Conservation (phyloP, 1,284 basidiomycete species). For the Melanopsichium pennsylvanicum region DNA sequence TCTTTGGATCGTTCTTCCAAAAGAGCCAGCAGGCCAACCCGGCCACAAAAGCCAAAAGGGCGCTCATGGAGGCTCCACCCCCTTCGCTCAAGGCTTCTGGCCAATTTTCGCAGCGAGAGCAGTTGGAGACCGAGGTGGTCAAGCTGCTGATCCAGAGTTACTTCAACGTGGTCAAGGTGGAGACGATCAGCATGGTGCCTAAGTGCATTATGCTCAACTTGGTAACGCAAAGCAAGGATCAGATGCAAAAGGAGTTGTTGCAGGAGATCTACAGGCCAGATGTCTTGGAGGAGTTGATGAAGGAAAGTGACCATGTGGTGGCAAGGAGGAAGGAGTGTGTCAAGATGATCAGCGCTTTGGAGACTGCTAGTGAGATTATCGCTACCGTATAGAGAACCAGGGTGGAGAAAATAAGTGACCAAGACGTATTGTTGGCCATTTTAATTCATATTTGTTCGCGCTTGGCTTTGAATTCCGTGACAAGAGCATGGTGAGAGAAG, state of each 20-base stretch:
- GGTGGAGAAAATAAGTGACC: neutral
- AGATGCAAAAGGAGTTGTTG: conserved; percentile 85
- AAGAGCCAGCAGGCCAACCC: conserved; percentile 72
- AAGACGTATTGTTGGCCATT: neutral
- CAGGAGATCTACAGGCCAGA: conserved; percentile 64
- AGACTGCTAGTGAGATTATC: conserved; percentile 62
- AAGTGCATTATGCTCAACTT: conserved; percentile 90
- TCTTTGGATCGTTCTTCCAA: conserved; percentile 95
- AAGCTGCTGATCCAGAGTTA: conserved; percentile 71
- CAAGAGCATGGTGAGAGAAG: no score
- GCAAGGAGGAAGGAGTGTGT: conserved; percentile 63
- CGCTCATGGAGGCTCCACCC: conserved; percentile 88
- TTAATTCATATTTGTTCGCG: conserved; percentile 7
- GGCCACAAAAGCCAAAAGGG: conserved; percentile 70
- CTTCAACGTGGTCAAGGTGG: conserved; percentile 79
- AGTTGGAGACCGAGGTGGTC: conserved; percentile 99
- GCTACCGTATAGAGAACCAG: conserved; percentile 57
- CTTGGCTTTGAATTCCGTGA: no score
- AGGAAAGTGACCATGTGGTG: conserved; percentile 64
- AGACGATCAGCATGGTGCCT: conserved; percentile 99
- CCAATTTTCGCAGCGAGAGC: conserved; percentile 92
- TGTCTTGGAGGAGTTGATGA: conserved; percentile 63
- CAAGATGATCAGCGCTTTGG: conserved; percentile 65
- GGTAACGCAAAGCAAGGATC: conserved; percentile 90
- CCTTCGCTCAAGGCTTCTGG: conserved; percentile 86